A percentile compares a stretch with the other conserved stretches of the same genome.
These are phyloP conservation scores for Pseudopithomyces chartarum DNA, from an alignment of 2,329 filamentous ascomycete genomes.

Conservation along the genomic window DNA sequence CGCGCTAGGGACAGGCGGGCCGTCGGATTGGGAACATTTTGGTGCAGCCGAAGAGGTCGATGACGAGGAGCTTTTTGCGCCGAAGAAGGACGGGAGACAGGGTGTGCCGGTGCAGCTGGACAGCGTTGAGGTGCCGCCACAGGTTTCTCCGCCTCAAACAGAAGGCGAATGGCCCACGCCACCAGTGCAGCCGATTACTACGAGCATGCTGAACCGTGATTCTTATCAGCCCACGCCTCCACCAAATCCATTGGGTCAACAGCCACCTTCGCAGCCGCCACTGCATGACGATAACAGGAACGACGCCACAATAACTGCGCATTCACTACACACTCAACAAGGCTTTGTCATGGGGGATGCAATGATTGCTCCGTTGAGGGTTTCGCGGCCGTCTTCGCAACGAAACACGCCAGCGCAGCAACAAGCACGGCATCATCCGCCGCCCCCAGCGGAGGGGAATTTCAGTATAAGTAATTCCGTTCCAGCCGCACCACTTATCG, in stretches of 20 bases:
- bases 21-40: constrained; percentile 47
- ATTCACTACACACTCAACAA: constrained; percentile 16
- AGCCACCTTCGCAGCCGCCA: constrained; percentile 18
- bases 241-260: constrained; percentile 23
- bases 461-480: constrained; percentile 11
- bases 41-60: constrained; percentile 39
- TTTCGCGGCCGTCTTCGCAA: constrained; percentile 20
- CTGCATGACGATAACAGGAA: constrained; percentile 7
- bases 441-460: constrained; percentile 8
- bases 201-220: constrained; percentile 21
- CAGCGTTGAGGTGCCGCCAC: constrained; percentile 37
- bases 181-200: constrained; percentile 23
- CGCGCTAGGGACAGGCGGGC: constrained; percentile 39
- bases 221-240: constrained; percentile 41
- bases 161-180: constrained; percentile 40
- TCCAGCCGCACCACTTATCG: constrained; percentile 16
- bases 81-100: constrained; percentile 28
- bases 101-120: constrained; percentile 23
- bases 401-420: constrained; percentile 22
- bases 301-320: neutral
- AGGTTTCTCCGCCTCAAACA: constrained; percentile 30
- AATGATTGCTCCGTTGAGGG: constrained; percentile 1
- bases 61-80: constrained; percentile 39
- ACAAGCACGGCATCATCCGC: constrained; percentile 21
- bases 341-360: constrained; percentile 30